These are phyloP conservation scores for Mycothermus thermophilus DNA, from an alignment of 495 filamentous ascomycete genomes.

Conservation along the genomic window DNA sequence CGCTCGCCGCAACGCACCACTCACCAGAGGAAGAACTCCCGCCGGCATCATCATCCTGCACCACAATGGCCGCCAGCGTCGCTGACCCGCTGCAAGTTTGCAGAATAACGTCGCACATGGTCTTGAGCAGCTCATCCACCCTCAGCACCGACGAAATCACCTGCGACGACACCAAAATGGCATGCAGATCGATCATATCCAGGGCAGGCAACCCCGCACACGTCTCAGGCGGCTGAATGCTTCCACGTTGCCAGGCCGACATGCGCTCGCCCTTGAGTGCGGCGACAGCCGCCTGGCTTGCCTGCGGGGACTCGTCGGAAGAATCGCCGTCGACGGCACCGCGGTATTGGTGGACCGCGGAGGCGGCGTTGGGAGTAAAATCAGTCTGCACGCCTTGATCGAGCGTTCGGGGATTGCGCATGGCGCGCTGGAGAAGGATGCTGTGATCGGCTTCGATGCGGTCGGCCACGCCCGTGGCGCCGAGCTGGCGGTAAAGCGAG, in stretches of 20 bases:
- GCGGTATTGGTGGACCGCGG: conserved; percentile 32
- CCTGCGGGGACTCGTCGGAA: conserved; percentile 41
- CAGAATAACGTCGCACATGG: conserved; percentile 83
- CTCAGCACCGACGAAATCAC: conserved; percentile 80
- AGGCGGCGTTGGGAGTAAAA: conserved; percentile 45
- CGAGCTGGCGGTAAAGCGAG: conserved; percentile 56
- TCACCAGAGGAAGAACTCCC: no score
- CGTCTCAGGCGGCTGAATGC: conserved; percentile 23
- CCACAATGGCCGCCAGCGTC: conserved; percentile 61
- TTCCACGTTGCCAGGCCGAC: conserved; percentile 45
- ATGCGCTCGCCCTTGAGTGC: conserved; percentile 50
- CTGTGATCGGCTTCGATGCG: conserved; percentile 58
- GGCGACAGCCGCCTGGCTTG: conserved; percentile 27
- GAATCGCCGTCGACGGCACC: conserved; percentile 39
- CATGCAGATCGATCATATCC: conserved; percentile 79
- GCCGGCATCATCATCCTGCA: conserved; percentile 16
- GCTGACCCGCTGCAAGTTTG: conserved; percentile 70
- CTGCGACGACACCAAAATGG: conserved; percentile 77
- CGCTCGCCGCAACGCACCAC: conserved; percentile 59
- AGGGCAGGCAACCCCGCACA: conserved; percentile 40
- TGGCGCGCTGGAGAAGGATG: conserved; percentile 54
- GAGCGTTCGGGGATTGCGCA: conserved; percentile 41
- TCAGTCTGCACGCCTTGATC: conserved; percentile 69
- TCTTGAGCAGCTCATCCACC: conserved; percentile 68
- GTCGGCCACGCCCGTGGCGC: conserved; percentile 59